Evolutionary conservation across 352 stramenopile genomes (phyloP), one percentile per base, ranked within the genome.

Genomic region (Phytophthora kernoviae): DNA sequence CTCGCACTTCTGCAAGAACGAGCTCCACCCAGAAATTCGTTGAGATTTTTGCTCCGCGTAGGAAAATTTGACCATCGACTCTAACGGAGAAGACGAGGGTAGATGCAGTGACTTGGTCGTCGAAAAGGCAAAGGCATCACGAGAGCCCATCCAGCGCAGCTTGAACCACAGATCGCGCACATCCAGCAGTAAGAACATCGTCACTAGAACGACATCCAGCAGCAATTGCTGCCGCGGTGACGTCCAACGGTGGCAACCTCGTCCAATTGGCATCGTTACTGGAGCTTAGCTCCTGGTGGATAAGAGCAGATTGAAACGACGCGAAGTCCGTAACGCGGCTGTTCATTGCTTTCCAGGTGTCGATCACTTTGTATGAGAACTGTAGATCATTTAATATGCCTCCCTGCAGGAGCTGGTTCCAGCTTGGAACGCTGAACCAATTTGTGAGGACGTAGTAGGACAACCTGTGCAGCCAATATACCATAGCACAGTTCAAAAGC

Each of bases 81-180:
- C 20, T 37, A 70, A 47, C 21, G 27, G 30, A 37, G 18, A 40
- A 41, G 48, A 47, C 6, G 27, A n/a, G 20, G 74, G 63, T 18
- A 69, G 53, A 30, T 54, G 50, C n/a, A 66, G 57, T 15, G 49
- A 67, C 12, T 71, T 62, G 24, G 65, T 58, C 5, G 60, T 61
- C 36, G 65, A 62, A 39, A 88, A 85, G 0, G 59, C 65, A 54
- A 72, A 84, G 5, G 60, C 27, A 53, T 84, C 68, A 6, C 56
- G 51, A 5, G 73, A 53, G 0, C 79, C 77, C 22, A 90, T 39
- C 80, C 77, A 90, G 2, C 44, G 58, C 47, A 68, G 41, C 61
- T 90, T 90, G 61, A 84, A 88, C 65, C 68, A 81, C 33, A 90
- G 51, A 36, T 90, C 80, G 5, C 80, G 75, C 45, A 59, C 51